A percentile compares a stretch with the other conserved stretches of the same genome.
phyloP scores from a whole-genome alignment of 371 early-diverging fungal genomes.

The Chytridium lagenaria region DNA sequence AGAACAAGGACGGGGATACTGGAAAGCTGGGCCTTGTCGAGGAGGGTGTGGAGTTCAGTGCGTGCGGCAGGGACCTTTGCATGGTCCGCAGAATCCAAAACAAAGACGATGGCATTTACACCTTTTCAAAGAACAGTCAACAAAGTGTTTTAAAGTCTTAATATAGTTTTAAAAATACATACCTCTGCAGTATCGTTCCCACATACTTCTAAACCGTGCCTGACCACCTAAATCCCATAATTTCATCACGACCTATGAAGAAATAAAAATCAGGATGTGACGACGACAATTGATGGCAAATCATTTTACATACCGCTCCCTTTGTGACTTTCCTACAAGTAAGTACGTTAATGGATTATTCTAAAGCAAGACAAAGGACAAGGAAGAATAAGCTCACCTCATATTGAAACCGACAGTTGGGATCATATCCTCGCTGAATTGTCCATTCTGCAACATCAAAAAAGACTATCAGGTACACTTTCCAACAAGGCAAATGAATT shows the following conservation, averaged over 20 bases:
- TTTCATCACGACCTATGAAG: constrained; percentile 96
- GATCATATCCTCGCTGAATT: constrained; percentile 94
- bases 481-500: not conserved
- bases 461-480: not conserved
- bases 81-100: constrained; percentile 94
- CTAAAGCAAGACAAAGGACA: not conserved
- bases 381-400: constrained; percentile 77
- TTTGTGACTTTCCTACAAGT: constrained; percentile 56
- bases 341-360: too few relatives aligned
- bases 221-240: constrained; percentile 99
- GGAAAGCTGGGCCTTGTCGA: constrained; percentile 90
- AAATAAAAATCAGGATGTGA: too few relatives aligned
- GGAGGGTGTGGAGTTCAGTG: constrained; percentile 86
- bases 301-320: constrained; percentile 50
- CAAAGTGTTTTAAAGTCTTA: too few relatives aligned
- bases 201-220: constrained; percentile 95
- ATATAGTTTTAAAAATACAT: too few relatives aligned
- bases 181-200: constrained; percentile 87
- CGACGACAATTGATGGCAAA: too few relatives aligned
- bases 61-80: constrained; percentile 89
- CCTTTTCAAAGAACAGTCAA: constrained; percentile 49
- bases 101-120: constrained; percentile 98
- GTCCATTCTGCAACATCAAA: constrained; percentile 73
- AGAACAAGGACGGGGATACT: constrained; percentile 96
- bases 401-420: constrained; percentile 99